Percentiles rank a stretch among this genome's conserved stretches.
Conservation (phyloP, 345 rosid genomes). For the Eucalyptus sp. region DNA sequence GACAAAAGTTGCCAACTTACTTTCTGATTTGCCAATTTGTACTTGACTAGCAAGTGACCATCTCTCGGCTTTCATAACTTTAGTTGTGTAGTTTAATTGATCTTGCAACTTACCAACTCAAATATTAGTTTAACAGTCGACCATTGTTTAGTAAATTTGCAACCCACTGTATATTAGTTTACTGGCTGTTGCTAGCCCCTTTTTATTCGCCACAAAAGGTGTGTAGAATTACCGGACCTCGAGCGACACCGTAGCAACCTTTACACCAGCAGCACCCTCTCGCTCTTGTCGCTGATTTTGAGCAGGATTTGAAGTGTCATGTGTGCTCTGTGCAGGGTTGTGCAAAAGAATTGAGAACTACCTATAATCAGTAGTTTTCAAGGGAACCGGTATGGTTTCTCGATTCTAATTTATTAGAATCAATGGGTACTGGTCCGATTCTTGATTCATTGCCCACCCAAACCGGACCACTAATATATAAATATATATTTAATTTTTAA, state of each 20-base stretch:
- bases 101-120: neutral
- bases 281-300: neutral
- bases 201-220: neutral
- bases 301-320: too few relatives aligned
- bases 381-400: rapidly evolving
- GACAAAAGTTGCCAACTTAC: neutral
- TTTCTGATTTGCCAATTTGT: neutral
- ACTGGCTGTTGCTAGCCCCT: rapidly evolving
- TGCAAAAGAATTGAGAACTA: rapidly evolving
- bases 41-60: neutral
- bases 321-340: rapidly evolving
- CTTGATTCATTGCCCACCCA: rapidly evolving
- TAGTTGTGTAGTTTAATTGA: neutral
- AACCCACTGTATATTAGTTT: neutral
- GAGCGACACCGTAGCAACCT: rapidly evolving
- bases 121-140: neutral
- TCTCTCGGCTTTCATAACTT: neutral
- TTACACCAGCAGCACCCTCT: neutral
- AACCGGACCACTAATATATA: rapidly evolving
- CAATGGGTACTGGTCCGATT: rapidly evolving
- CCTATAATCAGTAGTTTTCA: rapidly evolving
- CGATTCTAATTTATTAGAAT: rapidly evolving
- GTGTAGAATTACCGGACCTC: neutral
- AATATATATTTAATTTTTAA: too few relatives aligned
- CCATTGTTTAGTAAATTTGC: neutral